Base-by-base conservation (phyloP, 108 stramenopile species). In the Fragilaria radians region DNA sequence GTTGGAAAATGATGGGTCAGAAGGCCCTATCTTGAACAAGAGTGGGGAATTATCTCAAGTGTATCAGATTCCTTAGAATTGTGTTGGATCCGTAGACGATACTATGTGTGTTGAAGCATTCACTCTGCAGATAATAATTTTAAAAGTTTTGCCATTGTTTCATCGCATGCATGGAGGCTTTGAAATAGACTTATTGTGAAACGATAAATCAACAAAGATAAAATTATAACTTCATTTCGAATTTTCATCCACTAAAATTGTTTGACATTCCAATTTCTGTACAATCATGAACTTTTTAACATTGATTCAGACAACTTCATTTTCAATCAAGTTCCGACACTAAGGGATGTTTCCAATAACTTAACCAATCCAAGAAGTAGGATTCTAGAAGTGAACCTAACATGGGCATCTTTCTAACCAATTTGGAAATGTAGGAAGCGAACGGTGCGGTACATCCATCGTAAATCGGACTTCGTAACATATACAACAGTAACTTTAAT, bases 21-120 rank as follows among this genome's bases (percentile, higher is more conserved):
- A 83, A 46, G 88, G 71, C 2, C 63, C 60, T 11, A 60, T 82
- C 5, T 48, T 92, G 52, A 92, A 83, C 77, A 83, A 84, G 71
- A 83, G 86, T 31, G 71, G 58, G 23, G 58, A 53, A 36, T 72
- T 66, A 25, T 80, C 85, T 50, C 81, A 84, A 55, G 78, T 88
- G 31, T 92, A 92, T 58, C 80, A 84, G 60, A 92, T 92, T 74
- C 90, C 90, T 28, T 92, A 75, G 52, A 55, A n/a, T n/a, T n/a
- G n/a, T n/a, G n/a, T n/a, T n/a, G n/a, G n/a, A n/a, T n/a, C n/a
- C n/a, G n/a, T n/a, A n/a, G n/a, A n/a, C n/a, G n/a, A n/a, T n/a
- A n/a, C n/a, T n/a, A n/a, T n/a, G n/a, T n/a, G n/a, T n/a, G n/a
- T n/a, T n/a, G n/a, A n/a, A n/a, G n/a, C n/a, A n/a, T n/a, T n/a